Conservation (phyloP, 2,329 filamentous ascomycete species). For the Mycogone perniciosa region DNA sequence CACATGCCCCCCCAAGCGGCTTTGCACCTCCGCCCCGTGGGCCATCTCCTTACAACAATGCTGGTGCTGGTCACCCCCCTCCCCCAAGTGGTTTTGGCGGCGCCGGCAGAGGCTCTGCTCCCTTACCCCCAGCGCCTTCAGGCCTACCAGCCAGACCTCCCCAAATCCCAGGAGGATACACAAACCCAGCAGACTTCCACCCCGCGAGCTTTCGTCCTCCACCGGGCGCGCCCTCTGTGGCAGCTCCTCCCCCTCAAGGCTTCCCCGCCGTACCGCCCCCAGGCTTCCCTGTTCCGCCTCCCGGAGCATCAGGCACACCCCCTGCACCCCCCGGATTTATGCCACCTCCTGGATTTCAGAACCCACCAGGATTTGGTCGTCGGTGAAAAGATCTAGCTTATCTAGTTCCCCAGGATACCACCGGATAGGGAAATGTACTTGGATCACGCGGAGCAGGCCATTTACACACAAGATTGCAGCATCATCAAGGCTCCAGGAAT, state of each 20-base stretch:
- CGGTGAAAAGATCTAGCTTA: conserved; percentile 21
- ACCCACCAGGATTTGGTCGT: conserved; percentile 38
- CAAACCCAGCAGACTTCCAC: conserved; percentile 43
- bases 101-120: conserved; percentile 25
- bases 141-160: conserved; percentile 46
- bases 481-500: conserved; percentile 1
- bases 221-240: conserved; percentile 23
- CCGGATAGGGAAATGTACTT: neutral
- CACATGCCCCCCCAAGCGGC: conserved; percentile 29
- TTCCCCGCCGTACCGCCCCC: conserved; percentile 33
- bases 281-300: conserved; percentile 34
- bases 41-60: conserved; percentile 30
- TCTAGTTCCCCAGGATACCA: neutral
- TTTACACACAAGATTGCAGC: conserved; percentile 1
- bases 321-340: conserved; percentile 37
- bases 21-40: conserved; percentile 32
- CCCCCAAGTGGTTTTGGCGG: conserved; percentile 15
- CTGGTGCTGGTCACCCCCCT: conserved; percentile 20
- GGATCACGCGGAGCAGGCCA: conserved; percentile 4
- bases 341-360: conserved; percentile 39
- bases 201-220: conserved; percentile 34
- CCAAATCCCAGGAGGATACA: conserved; percentile 38
- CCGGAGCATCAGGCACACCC: conserved; percentile 26
- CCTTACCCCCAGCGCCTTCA: conserved; percentile 43
- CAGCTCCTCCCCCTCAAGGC: conserved; percentile 33